Conservation (phyloP, 306 rosid genomes). For the Hippophae gyantsensis region DNA sequence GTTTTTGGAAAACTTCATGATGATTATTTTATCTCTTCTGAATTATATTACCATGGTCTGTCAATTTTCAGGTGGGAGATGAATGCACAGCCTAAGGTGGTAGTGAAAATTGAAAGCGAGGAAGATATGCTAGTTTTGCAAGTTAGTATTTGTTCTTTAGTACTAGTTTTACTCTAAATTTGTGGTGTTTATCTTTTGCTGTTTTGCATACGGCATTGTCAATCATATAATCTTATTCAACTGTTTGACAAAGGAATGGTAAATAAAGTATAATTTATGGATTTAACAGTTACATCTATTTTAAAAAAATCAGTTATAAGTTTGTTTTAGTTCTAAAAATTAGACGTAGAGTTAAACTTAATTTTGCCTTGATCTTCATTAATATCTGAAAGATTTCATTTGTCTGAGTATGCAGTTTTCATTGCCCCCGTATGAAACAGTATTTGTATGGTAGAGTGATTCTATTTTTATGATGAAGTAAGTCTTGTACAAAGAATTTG, state of each 20-base stretch:
- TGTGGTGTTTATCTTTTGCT: background rate
- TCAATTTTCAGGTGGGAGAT: slow-evolving; percentile 78
- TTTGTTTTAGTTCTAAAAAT: background rate
- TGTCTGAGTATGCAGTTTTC: background rate
- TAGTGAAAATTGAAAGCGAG: slow-evolving; percentile 85
- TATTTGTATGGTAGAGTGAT: too few relatives aligned
- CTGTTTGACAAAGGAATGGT: background rate
- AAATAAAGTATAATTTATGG: background rate
- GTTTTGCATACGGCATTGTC: background rate
- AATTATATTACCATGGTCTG: slow-evolving; percentile 10
- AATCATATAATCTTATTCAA: background rate
- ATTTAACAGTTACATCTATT: background rate
- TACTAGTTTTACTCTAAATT: background rate
- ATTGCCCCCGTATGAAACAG: background rate
- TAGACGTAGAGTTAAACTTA: background rate
- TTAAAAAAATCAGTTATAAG: background rate
- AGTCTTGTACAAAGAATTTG: too few relatives aligned
- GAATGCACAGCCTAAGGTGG: slow-evolving; percentile 96
- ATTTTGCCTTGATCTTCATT: background rate
- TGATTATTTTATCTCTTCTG: background rate
- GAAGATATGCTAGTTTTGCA: slow-evolving; percentile 84
- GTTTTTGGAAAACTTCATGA: background rate
- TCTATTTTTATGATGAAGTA: too few relatives aligned
- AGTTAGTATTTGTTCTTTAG: slow-evolving; percentile 27
- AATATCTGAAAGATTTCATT: background rate